Percentiles rank a stretch among this genome's conserved stretches.
phyloP scores from a whole-genome alignment of 2,329 filamentous ascomycete species.

The Pyricularia pennisetigena region DNA sequence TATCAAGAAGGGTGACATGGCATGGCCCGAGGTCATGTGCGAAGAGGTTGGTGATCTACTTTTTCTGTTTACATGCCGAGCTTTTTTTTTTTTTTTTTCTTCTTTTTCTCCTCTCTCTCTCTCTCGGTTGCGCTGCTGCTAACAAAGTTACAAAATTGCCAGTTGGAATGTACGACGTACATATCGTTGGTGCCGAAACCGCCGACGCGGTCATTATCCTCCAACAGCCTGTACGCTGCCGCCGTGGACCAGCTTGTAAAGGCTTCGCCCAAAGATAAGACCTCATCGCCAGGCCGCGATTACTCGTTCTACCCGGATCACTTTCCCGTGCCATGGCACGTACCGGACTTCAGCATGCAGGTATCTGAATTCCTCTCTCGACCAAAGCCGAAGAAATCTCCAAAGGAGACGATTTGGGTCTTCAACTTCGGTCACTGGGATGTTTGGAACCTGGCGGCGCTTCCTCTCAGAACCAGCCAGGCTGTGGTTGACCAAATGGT shows the following conservation, averaged over 20 bases:
- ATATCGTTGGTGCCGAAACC: constrained; percentile 32
- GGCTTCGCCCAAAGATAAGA: constrained; percentile 17
- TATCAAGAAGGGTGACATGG: constrained; percentile 11
- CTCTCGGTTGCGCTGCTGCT: background rate
- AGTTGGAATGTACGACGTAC: constrained; percentile 37
- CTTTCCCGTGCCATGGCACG: constrained; percentile 28
- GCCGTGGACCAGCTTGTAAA: constrained; percentile 25
- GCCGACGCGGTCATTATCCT: constrained; percentile 31
- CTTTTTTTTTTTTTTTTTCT: too few relatives aligned
- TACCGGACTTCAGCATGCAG: constrained; percentile 33
- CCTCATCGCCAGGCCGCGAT: constrained; percentile 26
- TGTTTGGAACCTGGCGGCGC: constrained; percentile 38
- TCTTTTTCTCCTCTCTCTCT: too few relatives aligned
- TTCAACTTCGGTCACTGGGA: constrained; percentile 46
- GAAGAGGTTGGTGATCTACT: constrained; percentile 26
- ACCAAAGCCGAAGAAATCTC: constrained; percentile 19
- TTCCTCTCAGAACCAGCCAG: constrained; percentile 29
- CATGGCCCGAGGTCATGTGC: constrained; percentile 41
- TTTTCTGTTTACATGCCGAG: background rate
- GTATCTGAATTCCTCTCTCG: constrained; percentile 33
- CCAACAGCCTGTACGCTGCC: constrained; percentile 43
- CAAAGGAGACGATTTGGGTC: constrained; percentile 41
- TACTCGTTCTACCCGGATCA: constrained; percentile 31
- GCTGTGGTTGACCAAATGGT: constrained; percentile 25
- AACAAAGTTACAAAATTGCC: background rate